phyloP scores from a whole-genome alignment of 192 early-diverging fungal genomes.

The Fimicolochytrium jonesii region DNA sequence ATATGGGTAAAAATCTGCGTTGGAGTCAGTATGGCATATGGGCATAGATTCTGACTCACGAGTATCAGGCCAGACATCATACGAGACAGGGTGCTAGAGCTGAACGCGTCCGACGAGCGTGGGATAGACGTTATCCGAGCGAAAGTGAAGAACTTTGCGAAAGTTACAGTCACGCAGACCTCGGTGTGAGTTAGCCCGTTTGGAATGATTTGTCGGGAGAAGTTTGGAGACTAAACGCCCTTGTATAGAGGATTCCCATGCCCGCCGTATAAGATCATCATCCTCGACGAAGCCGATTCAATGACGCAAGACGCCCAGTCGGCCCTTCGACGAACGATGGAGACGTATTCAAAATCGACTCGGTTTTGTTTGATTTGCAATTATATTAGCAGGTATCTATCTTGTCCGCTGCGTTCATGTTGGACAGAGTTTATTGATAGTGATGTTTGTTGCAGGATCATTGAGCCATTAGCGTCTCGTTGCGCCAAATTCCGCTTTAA shows the following conservation, averaged over 20 bases:
- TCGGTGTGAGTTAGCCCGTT: not conserved
- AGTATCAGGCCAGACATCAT: conserved; percentile 77
- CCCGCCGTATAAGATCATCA: conserved; percentile 94
- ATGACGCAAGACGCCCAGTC: conserved; percentile 94
- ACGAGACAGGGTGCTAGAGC: conserved; percentile 78
- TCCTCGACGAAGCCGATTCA: conserved; percentile 96
- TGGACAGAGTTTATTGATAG: not conserved
- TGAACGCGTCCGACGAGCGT: conserved; percentile 97
- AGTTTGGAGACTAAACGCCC: conserved; percentile 16
- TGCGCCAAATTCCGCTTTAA: conserved; percentile 97
- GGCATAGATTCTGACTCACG: no score
- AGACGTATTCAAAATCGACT: conserved; percentile 86
- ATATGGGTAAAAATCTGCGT: no score
- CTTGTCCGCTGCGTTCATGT: not conserved
- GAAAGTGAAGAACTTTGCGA: conserved; percentile 93
- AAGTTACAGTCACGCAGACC: conserved; percentile 47
- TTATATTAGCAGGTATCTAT: conserved; percentile 67
- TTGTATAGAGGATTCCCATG: conserved; percentile 36
- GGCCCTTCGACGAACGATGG: conserved; percentile 90
- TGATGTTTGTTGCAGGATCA: conserved; percentile 58
- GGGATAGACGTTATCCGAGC: conserved; percentile 91
- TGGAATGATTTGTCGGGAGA: no score
- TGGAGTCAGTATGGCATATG: no score
- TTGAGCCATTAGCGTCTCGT: conserved; percentile 87
- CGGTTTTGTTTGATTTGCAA: conserved; percentile 95